A percentile compares a stretch with the other conserved stretches of the same genome.
Evolutionary conservation across 805 yeast genomes (phyloP).

Genomic region (Debaryomyces hansenii): DNA sequence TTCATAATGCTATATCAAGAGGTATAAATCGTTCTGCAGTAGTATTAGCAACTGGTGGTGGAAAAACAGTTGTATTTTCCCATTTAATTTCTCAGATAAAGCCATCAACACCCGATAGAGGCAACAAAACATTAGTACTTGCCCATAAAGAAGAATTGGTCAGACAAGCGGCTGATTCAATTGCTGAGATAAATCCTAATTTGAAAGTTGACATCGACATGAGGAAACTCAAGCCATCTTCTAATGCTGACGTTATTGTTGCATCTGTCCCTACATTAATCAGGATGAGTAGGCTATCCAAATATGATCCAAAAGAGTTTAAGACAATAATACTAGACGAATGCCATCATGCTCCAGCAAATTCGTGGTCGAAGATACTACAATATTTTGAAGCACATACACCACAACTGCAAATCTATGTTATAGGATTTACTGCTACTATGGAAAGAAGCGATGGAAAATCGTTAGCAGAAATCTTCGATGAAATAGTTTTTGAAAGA

Average conservation of each 20-base stretch:
- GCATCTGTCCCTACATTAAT: slow-evolving; percentile 74
- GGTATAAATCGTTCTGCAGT: slow-evolving; percentile 69
- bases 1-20: slow-evolving; percentile 46
- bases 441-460: slow-evolving; percentile 72
- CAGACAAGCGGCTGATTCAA: slow-evolving; percentile 59
- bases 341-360: slow-evolving; percentile 87
- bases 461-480: slow-evolving; percentile 59
- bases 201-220: slow-evolving; percentile 65
- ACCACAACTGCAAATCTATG: slow-evolving; percentile 45
- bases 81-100: slow-evolving; percentile 49
- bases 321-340: slow-evolving; percentile 84
- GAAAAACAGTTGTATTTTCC: slow-evolving; percentile 81
- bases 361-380: slow-evolving; percentile 59
- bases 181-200: slow-evolving; percentile 49
- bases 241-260: slow-evolving; percentile 61
- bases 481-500: slow-evolving; percentile 71
- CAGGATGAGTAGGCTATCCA: slow-evolving; percentile 44
- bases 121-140: slow-evolving; percentile 53
- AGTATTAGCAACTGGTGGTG: slow-evolving; percentile 91
- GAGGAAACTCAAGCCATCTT: slow-evolving; percentile 50
- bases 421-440: slow-evolving; percentile 89
- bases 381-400: slow-evolving; percentile 54
- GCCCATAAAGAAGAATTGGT: slow-evolving; percentile 85
- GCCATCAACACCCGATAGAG: slow-evolving; percentile 25
- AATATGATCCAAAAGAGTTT: slow-evolving; percentile 58